A percentile compares a stretch with the other conserved stretches of the same genome.
Conservation (phyloP, 2,329 filamentous ascomycete genomes). For the Penicillium sp. region DNA sequence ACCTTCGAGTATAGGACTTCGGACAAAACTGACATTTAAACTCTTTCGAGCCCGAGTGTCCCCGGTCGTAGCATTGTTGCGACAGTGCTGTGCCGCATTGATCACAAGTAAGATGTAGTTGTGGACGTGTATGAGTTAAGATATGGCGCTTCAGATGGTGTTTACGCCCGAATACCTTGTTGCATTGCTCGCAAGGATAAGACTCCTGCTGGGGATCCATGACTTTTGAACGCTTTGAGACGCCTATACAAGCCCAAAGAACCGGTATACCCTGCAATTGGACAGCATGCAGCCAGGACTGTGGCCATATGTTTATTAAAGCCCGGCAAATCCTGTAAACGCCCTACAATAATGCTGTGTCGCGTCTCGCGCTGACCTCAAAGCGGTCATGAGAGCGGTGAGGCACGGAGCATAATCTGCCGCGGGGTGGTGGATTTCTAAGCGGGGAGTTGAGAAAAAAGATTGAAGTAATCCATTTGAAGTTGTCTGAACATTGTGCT, state of each 20-base stretch:
- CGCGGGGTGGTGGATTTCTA: slow-evolving; percentile 28
- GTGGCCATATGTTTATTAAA: background rate
- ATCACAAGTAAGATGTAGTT: slow-evolving; percentile 2
- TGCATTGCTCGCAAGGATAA: slow-evolving; percentile 2
- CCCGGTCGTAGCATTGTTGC: slow-evolving; percentile 2
- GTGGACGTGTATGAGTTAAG: slow-evolving; percentile 1
- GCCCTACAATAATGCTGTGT: background rate
- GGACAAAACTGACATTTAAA: background rate
- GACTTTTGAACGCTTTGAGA: background rate
- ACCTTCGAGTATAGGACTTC: slow-evolving; percentile 5
- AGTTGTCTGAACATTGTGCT: background rate
- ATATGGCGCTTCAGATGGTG: slow-evolving; percentile 6
- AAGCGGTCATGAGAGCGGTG: slow-evolving; percentile 7
- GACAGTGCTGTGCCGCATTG: background rate
- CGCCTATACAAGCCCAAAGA: background rate
- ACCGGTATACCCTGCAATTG: background rate
- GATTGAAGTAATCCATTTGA: slow-evolving; percentile 5
- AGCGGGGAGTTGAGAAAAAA: slow-evolving; percentile 24
- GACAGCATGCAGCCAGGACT: background rate
- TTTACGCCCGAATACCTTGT: slow-evolving; percentile 5
- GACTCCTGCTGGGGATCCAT: background rate
- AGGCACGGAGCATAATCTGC: background rate
- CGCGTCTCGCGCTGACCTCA: background rate
- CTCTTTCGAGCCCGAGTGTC: background rate
- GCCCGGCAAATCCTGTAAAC: background rate